phyloP scores from a whole-genome alignment of 495 filamentous ascomycete genomes.

The Aspergillus nanangensis region DNA sequence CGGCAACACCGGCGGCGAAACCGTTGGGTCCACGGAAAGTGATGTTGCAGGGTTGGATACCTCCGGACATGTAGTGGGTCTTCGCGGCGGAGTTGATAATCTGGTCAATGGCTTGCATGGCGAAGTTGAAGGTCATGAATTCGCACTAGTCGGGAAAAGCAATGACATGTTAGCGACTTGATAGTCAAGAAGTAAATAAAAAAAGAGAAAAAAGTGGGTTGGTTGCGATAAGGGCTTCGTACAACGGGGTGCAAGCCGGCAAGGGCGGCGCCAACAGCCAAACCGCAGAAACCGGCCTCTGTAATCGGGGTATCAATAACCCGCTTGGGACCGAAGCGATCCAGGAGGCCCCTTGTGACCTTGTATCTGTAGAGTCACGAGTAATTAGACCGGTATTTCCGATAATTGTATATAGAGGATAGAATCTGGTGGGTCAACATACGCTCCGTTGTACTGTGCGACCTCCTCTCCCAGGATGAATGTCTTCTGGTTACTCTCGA shows the following conservation, averaged over 20 bases:
- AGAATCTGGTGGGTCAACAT: too few relatives aligned
- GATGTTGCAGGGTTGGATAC: constrained; percentile 98
- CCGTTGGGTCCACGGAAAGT: constrained; percentile 99
- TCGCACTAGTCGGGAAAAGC: constrained; percentile 64
- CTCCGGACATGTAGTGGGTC: constrained; percentile 99
- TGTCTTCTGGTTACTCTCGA: constrained; percentile 89
- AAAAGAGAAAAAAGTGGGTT: too few relatives aligned
- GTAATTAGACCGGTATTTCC: constrained; percentile 4
- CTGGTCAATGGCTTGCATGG: constrained; percentile 99
- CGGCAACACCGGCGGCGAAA: constrained; percentile 91
- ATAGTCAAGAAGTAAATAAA: too few relatives aligned
- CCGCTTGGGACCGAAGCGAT: constrained; percentile 94
- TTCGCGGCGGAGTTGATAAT: constrained; percentile 99
- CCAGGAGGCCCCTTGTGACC: constrained; percentile 93
- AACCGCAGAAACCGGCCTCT: constrained; percentile 88
- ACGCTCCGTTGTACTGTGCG: constrained; percentile 98
- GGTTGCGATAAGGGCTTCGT: constrained; percentile 26
- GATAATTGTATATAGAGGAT: too few relatives aligned
- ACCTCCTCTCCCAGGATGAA: constrained; percentile 97
- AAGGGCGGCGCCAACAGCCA: constrained; percentile 90
- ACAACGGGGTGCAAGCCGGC: constrained; percentile 92
- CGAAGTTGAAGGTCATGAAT: constrained; percentile 99
- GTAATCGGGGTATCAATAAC: constrained; percentile 99
- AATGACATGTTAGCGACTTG: constrained; percentile 6
- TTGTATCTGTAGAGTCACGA: constrained; percentile 64